Base-by-base conservation (phyloP, 441 rosid species). In the Erysimum pusillum region DNA sequence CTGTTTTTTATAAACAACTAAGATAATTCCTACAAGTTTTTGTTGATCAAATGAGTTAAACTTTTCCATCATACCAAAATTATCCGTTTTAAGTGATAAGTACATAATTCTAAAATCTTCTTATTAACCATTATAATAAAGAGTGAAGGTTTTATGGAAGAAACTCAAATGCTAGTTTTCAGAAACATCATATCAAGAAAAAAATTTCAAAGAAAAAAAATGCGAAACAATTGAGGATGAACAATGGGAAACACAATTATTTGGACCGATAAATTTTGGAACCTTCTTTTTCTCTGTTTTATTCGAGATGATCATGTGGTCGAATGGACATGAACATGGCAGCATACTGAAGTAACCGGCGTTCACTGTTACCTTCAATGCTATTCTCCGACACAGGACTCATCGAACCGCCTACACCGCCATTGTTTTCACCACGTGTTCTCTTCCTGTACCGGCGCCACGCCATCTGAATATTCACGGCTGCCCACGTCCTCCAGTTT, bases 401-500 rank as follows among this genome's bases (percentile, higher is more conserved):
- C 81, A 76, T 75, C 12, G 75, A 81, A 67, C 82, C 85, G 4
- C 56, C 73, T n/a, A 69, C 80, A 59, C 80, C 86, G 0, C 52
- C 75, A 13, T 74, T 75, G 31, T 59, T 71, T 12, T 64, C 66
- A 32, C 76, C 78, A 6, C 69, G 60, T 7, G 73, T 73, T 81
- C 87, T 84, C 81, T 61, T 80, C 80, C 74, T 81, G 83, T 82
- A 72, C 17, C 81, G 81, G 6, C 83, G 79, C 91, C 93, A 89
- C 28, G 88, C 82, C 74, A 86, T 73, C 52, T 89, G 93, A 36
- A 87, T 74, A 25, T 80, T 89, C 60, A 89, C 91, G 0, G 90
- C 91, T 0, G 90, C 93, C 93, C 93, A 89, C 0, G 87, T 82
- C 56, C 88, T 76, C 91, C 93, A 89, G 63, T 85, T 89, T 35